phyloP scores from a whole-genome alignment of 352 stramenopile species.

The Globisporangium viniferum region DNA sequence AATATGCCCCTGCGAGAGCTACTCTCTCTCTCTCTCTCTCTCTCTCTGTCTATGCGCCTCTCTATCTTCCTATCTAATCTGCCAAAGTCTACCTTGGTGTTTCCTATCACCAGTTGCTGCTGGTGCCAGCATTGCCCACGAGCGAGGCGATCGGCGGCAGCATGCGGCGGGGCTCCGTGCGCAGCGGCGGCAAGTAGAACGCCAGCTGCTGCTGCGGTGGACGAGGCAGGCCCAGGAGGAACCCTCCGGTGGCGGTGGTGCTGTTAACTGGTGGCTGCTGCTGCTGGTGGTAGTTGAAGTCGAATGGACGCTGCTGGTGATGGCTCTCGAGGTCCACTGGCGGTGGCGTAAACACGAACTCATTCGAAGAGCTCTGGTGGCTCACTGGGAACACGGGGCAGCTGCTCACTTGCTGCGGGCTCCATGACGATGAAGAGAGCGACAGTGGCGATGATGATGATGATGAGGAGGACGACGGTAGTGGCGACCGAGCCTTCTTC shows the following conservation, averaged over 20 bases:
- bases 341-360: neutral
- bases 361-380: neutral
- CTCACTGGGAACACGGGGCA: conserved; percentile 9
- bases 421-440: conserved; percentile 13
- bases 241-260: neutral
- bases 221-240: conserved; percentile 4
- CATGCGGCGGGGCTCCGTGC: conserved; percentile 27
- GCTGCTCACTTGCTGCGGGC: conserved; percentile 2
- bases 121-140: conserved; percentile 15
- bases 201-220: neutral
- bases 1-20: neutral
- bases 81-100: neutral
- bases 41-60: neutral
- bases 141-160: conserved; percentile 62
- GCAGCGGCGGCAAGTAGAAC: conserved; percentile 34
- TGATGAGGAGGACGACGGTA: neutral
- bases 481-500: neutral
- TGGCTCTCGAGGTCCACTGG: neutral
- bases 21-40: neutral
- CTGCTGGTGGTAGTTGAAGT: neutral
- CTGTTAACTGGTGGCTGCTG: neutral
- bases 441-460: conserved; percentile 10
- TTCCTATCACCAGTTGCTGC: conserved; percentile 10
- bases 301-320: neutral
- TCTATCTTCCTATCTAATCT: neutral